Conservation (phyloP, 2,329 filamentous ascomycete species). For the Aspergillus latus region DNA sequence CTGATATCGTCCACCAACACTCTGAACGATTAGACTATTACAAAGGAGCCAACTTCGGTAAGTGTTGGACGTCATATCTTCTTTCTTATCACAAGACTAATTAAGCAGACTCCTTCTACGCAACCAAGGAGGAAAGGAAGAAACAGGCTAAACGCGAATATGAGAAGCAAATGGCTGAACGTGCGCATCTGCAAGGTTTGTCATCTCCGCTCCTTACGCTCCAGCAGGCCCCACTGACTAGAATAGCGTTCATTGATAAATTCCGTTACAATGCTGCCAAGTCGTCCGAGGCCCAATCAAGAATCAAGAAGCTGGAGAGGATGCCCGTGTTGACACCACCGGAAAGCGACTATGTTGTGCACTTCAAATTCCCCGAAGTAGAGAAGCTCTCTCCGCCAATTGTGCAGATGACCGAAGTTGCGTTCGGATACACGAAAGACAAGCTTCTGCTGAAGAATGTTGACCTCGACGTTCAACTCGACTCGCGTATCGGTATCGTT, state of each 20-base stretch:
- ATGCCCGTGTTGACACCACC: conserved; percentile 91
- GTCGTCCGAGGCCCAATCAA: conserved; percentile 94
- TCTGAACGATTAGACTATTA: conserved; percentile 98
- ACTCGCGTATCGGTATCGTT: conserved; percentile 98
- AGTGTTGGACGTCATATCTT: conserved; percentile 17
- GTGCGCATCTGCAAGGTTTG: conserved; percentile 78
- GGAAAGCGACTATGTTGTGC: conserved; percentile 90
- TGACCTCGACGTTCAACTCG: conserved; percentile 93
- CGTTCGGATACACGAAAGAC: conserved; percentile 82
- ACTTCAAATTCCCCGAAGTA: conserved; percentile 96
- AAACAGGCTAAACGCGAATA: conserved; percentile 97
- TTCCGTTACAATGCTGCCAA: conserved; percentile 99
- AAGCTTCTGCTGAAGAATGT: conserved; percentile 79
- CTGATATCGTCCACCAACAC: conserved; percentile 97
- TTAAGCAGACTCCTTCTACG: conserved; percentile 79
- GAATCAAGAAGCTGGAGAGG: conserved; percentile 98
- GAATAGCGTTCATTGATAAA: conserved; percentile 91
- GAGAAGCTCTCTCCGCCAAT: conserved; percentile 97
- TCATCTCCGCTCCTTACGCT: neutral
- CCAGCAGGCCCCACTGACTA: neutral
- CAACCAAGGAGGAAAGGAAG: conserved; percentile 92
- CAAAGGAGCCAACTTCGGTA: conserved; percentile 86
- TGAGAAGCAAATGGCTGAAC: conserved; percentile 94
- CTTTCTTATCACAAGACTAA: neutral
- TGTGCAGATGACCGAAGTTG: conserved; percentile 91